Conservation (phyloP, 2,329 filamentous ascomycete species). For the Alternaria hordeiaustralica region DNA sequence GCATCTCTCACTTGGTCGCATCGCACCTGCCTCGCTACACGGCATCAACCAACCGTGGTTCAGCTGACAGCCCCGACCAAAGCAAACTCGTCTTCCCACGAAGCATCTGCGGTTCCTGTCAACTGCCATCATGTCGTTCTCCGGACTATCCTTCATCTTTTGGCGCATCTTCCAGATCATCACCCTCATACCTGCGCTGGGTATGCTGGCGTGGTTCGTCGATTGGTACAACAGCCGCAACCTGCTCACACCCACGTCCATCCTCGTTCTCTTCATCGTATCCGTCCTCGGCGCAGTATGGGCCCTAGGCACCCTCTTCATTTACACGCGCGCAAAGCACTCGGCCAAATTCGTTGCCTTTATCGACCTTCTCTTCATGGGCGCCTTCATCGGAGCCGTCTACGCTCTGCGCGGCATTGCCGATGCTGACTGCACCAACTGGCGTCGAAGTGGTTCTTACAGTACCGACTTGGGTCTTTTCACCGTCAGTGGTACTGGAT, state of each 20-base stretch:
- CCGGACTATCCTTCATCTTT: constrained; percentile 66
- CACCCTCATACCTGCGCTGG: constrained; percentile 68
- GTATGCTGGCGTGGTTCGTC: constrained; percentile 68
- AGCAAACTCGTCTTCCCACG: constrained; percentile 10
- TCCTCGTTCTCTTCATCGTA: constrained; percentile 70
- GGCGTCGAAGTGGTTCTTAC: constrained; percentile 61
- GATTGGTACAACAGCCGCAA: constrained; percentile 63
- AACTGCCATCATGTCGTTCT: constrained; percentile 52
- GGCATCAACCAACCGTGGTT: constrained; percentile 6
- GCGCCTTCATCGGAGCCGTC: constrained; percentile 67
- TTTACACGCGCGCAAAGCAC: constrained; percentile 64
- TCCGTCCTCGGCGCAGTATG: constrained; percentile 67
- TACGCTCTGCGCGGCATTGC: constrained; percentile 65
- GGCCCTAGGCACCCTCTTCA: constrained; percentile 66
- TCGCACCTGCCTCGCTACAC: constrained; percentile 13
- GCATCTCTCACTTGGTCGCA: constrained; percentile 11
- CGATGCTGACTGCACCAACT: constrained; percentile 70
- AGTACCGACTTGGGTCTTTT: constrained; percentile 66
- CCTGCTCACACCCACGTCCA: constrained; percentile 64
- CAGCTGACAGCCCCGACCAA: constrained; percentile 13
- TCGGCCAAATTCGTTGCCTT: constrained; percentile 66
- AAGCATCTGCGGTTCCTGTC: constrained; percentile 4
- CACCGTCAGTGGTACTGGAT: constrained; percentile 58
- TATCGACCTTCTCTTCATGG: constrained; percentile 67
- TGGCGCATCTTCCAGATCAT: constrained; percentile 67